Base-by-base conservation (phyloP, 768 basidiomycete genomes). In the Suillus occidentalis region DNA sequence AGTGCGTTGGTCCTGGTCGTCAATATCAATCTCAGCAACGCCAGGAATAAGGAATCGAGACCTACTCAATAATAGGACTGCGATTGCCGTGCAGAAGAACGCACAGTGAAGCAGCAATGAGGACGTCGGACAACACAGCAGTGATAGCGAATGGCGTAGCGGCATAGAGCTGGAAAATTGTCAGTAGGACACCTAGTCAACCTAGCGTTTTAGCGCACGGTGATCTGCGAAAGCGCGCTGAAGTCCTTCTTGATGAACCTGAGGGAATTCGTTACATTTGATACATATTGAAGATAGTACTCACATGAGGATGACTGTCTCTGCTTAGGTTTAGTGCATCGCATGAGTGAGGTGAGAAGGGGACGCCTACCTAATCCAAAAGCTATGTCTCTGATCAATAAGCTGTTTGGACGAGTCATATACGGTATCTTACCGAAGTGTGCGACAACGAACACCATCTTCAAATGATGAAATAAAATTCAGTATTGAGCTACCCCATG, bases 101-200 rank as follows among this genome's bases (percentile, higher is more conserved):
- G 58, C 82, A 83, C 1, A 85, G 69, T 2, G 80, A 74, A 7
- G 57, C 70, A 13, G 83, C 80, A 58, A 84, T 82, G n/a, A 77
- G 61, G 36, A 82, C 70, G 63, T 85, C 84, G 1, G 82, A 81
- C 14, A 82, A 68, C 1, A 83, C 82, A 2, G 81, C 81, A 58
- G 73, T 73, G 18, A 82, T 63, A 6, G 79, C 83, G 67, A 85
- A 84, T 5, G 84, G 84, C 20, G 82, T 67, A 2, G 78, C 81
- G 7, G 75, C 74, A 16, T 75, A 72, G 9, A 80, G 70, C 81
- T 82, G 55, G 7, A 50, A 16, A 4, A 42, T 9, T 45, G 36
- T 28, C 34, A 61, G 34, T 37, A 47, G 14, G 31, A 36, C 58
- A 39, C 28, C 63, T 20, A 40, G 53, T 42, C 36, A 42, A 2